Base-by-base conservation (phyloP, 2,329 filamentous ascomycete genomes). In the Thermoascus crustaceus region DNA sequence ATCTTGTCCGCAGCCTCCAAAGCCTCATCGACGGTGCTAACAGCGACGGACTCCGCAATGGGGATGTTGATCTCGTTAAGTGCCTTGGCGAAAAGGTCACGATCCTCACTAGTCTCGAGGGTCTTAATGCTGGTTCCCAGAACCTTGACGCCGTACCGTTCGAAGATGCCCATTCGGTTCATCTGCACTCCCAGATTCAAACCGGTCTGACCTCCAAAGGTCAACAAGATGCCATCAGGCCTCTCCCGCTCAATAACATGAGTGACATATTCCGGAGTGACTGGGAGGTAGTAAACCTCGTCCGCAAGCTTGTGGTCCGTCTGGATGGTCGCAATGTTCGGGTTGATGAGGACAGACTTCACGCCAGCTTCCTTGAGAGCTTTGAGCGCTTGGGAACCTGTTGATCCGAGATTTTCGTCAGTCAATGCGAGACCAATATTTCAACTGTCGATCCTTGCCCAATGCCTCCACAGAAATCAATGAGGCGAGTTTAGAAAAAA, bases 271-370 rank as follows among this genome's bases (percentile, higher is more conserved):
- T 96, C 89, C 46, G 89, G 84, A 11, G 91, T 98, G 53, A 98
- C 88, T 38, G 91, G 91, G 23, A 96, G 81, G 67, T 95, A 96
- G 74, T 96, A 96, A 55, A 96, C 84, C 69, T 96, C 88, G 59
- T 96, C 89, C 56, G 87, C 87, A 58, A 96, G 82, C 55, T 82
- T 81, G 73, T 96, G 89, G 63, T 93, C 87, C 52, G 89, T 96
- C 69, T 96, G 89, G 57, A 96, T 96, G 39, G 91, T 96, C 41
- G 89, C 89, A 61, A 96, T 96, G 63, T 96, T 96, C 54, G 89
- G 89, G 68, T 96, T 96, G 63, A 96, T 88, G 46, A 96, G 78
- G 37, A 96, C 84, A 7, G 89, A 94, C 49, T 80, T 68, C 41
- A 96, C 85, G 42, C 86, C 86, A 45, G 88, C 89, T 68, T 96